phyloP scores from a whole-genome alignment of 192 early-diverging fungal genomes.

The Chytriomyces sp. region DNA sequence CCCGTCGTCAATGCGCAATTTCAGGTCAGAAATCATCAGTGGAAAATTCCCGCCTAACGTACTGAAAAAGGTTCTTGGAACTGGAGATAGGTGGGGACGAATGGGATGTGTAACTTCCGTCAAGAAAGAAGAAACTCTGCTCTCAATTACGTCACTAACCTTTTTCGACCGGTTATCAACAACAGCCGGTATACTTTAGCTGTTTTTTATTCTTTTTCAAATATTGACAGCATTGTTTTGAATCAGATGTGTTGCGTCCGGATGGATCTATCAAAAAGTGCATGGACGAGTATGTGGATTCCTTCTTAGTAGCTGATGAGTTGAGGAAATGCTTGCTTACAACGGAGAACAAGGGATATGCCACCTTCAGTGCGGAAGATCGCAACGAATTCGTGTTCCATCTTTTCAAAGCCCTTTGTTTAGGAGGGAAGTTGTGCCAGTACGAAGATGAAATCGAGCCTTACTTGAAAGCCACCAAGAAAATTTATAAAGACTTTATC shows the following conservation, averaged over 20 bases:
- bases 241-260: constrained; percentile 37
- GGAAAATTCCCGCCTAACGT: neutral
- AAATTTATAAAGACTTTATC: constrained; percentile 58
- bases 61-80: constrained; percentile 34
- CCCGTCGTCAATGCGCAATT: constrained; percentile 34
- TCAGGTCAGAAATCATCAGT: constrained; percentile 22
- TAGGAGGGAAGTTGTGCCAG: constrained; percentile 58
- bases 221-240: neutral
- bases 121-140: constrained; percentile 34
- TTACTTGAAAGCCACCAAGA: constrained; percentile 50
- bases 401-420: constrained; percentile 50
- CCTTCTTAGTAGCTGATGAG: constrained; percentile 53
- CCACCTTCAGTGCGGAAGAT: constrained; percentile 40
- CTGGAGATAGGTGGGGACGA: constrained; percentile 45
- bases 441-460: constrained; percentile 55
- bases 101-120: constrained; percentile 46
- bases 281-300: constrained; percentile 51
- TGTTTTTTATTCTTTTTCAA: neutral
- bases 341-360: constrained; percentile 40
- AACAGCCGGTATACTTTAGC: constrained; percentile 8
- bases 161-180: constrained; percentile 51
- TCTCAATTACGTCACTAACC: constrained; percentile 41
- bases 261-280: constrained; percentile 53
- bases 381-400: constrained; percentile 56
- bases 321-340: constrained; percentile 50